phyloP scores from a whole-genome alignment of 2,329 filamentous ascomycete genomes.

The Hansfordia pulvinata region DNA sequence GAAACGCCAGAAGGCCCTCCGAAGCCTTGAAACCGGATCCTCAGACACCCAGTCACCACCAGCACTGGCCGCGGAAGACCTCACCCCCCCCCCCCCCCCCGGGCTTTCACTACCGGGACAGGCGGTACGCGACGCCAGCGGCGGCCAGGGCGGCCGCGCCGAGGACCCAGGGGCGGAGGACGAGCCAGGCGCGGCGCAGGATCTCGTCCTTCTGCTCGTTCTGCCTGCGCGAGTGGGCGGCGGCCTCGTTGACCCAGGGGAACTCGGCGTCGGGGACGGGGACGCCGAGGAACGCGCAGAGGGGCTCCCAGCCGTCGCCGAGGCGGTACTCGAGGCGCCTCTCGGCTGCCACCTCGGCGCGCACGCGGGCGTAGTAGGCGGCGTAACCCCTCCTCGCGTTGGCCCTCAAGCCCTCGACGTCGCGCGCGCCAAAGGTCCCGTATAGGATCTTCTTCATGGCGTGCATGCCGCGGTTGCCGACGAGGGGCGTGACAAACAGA shows the following conservation, averaged over 20 bases:
- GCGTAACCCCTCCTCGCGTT: conserved; percentile 4
- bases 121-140: too few relatives aligned
- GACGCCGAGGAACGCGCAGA: conserved; percentile 11
- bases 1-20: too few relatives aligned
- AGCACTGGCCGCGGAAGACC: too few relatives aligned
- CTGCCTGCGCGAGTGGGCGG: conserved; percentile 1
- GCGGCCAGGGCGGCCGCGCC: neutral
- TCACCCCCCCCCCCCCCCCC: too few relatives aligned
- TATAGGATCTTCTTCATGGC: conserved; percentile 4
- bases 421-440: conserved; percentile 3
- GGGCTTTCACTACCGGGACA: too few relatives aligned
- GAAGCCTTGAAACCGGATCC: too few relatives aligned
- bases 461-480: conserved; percentile 13
- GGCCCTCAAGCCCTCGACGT: neutral
- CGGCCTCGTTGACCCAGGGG: conserved; percentile 5
- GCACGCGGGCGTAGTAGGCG: conserved; percentile 7
- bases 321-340: conserved; percentile 10
- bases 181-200: neutral
- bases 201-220: neutral
- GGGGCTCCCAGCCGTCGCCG: conserved; percentile 10
- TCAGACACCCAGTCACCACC: too few relatives aligned
- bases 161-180: neutral
- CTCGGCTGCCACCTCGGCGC: conserved; percentile 5
- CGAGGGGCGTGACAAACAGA: conserved; percentile 6
- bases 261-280: conserved; percentile 6